These are phyloP conservation scores for Linum trigynum DNA, from an alignment of 345 rosid species.

Conservation along the genomic window DNA sequence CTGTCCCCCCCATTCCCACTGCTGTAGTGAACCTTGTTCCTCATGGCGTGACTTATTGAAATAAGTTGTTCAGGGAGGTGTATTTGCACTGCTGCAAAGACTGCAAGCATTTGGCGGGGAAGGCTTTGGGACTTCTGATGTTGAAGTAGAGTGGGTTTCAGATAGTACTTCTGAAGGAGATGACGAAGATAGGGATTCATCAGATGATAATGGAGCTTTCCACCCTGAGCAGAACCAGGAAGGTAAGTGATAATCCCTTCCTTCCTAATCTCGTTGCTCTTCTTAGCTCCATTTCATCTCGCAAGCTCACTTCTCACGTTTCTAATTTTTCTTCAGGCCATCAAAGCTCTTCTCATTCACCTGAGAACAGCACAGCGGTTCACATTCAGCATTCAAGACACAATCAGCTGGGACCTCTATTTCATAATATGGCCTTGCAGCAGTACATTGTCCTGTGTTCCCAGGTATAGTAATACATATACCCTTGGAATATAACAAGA, in stretches of 20 bases:
- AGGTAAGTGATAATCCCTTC: neutral
- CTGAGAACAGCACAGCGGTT: constrained; percentile 15
- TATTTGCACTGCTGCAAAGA: constrained; percentile 57
- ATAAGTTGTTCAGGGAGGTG: constrained; percentile 53
- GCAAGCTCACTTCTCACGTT: neutral
- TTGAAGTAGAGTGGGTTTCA: constrained; percentile 16
- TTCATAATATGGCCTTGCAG: constrained; percentile 72
- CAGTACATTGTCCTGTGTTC: constrained; percentile 72
- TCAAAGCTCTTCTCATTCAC: constrained; percentile 17
- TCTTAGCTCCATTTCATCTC: neutral
- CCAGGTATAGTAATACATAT: constrained; percentile 37
- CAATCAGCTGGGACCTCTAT: constrained; percentile 40
- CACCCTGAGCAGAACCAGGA: constrained; percentile 22
- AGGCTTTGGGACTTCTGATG: constrained; percentile 12
- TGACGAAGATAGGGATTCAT: constrained; percentile 23
- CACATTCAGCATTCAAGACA: constrained; percentile 10
- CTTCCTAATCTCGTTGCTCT: neutral
- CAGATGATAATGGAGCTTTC: constrained; percentile 19
- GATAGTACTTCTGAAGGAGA: constrained; percentile 38
- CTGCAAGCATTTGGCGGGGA: constrained; percentile 20
- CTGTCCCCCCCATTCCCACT: neutral
- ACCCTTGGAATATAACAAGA: no score
- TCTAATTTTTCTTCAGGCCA: constrained; percentile 15
- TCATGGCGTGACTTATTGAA: constrained; percentile 5
- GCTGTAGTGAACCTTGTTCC: constrained; percentile 8